Evolutionary conservation across 2,329 filamentous ascomycete species (phyloP).

Genomic region (Aspergillus sp.): DNA sequence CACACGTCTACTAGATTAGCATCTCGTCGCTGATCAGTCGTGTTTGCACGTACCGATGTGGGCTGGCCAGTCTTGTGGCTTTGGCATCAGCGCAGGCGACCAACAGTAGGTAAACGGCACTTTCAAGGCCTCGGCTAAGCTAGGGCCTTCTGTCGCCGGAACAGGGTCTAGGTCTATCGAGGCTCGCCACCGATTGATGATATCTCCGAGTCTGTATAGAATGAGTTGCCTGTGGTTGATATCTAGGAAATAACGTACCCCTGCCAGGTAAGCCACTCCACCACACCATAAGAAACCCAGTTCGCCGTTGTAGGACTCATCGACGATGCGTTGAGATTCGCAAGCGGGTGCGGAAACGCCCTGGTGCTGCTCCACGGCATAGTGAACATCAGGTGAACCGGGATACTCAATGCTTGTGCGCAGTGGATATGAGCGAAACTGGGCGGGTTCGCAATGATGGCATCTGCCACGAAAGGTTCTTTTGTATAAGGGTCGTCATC

Average conservation of each 20-base stretch:
- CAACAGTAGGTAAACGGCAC: constrained; percentile 47
- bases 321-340: constrained; percentile 40
- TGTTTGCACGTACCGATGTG: constrained; percentile 30
- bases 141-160: constrained; percentile 33
- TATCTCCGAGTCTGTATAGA: constrained; percentile 36
- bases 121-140: constrained; percentile 32
- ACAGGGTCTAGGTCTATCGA: constrained; percentile 42
- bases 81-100: constrained; percentile 42
- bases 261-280: constrained; percentile 52
- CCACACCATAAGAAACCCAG: constrained; percentile 47
- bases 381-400: constrained; percentile 52
- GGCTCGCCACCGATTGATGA: constrained; percentile 46
- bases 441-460: constrained; percentile 55
- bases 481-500: constrained; percentile 22
- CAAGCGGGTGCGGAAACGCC: constrained; percentile 50
- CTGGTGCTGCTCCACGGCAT: constrained; percentile 51
- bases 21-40: not conserved
- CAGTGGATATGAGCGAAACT: constrained; percentile 53
- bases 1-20: constrained; percentile 30
- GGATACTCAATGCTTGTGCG: constrained; percentile 49
- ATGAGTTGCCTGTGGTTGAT: not conserved
- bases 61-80: constrained; percentile 38
- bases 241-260: constrained; percentile 28
- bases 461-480: constrained; percentile 52
- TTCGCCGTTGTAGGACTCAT: constrained; percentile 37